Percentiles rank a stretch among this genome's conserved stretches.
Conservation (phyloP, 2,329 filamentous ascomycete species). For the Fusarium sp. region DNA sequence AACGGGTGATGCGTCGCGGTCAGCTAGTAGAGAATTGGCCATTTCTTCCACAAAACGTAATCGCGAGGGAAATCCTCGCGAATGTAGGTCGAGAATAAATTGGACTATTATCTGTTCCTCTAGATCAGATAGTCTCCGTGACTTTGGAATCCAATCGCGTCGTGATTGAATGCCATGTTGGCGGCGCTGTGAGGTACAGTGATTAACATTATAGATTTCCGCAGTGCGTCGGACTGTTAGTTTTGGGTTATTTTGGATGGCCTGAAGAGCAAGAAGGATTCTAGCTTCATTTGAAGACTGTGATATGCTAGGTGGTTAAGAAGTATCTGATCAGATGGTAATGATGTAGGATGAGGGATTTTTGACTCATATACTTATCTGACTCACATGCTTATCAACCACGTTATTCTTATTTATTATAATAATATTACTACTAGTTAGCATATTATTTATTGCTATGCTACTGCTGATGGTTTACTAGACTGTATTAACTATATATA, state of each 20-base stretch:
- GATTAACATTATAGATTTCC: too few species aligned
- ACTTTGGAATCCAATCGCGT: background rate
- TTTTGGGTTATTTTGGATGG: background rate
- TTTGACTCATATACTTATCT: too few species aligned
- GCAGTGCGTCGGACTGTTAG: background rate
- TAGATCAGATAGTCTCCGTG: background rate
- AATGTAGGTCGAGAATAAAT: conserved; percentile 1
- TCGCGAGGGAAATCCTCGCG: background rate
- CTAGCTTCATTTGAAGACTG: background rate
- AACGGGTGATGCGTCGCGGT: conserved; percentile 34
- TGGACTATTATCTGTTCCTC: conserved; percentile 1
- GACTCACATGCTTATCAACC: too few species aligned
- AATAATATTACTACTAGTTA: too few species aligned
- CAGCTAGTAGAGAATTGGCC: conserved; percentile 29
- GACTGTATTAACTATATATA: too few species aligned
- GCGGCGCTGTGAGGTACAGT: background rate
- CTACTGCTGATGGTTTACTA: too few species aligned
- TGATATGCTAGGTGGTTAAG: too few species aligned
- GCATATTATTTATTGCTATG: too few species aligned
- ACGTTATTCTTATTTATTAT: too few species aligned
- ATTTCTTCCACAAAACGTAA: conserved; percentile 39
- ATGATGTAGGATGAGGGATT: background rate
- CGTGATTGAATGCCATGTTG: background rate
- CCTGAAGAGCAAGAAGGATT: background rate
- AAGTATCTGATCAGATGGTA: too few species aligned